Conservation (phyloP, 768 basidiomycete species). For the Amanita molliuscula region DNA sequence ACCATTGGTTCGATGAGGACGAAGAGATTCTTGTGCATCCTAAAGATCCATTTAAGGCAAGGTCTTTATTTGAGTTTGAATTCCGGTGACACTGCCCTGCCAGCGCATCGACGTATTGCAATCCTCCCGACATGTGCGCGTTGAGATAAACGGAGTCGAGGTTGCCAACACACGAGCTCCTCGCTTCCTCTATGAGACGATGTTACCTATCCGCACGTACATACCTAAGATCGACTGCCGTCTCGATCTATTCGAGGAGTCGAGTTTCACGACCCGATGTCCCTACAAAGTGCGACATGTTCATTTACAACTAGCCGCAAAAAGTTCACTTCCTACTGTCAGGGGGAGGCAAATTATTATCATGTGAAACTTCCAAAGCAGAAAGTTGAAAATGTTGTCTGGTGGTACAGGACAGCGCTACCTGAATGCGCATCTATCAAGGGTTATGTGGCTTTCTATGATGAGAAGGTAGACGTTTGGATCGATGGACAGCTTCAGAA, state of each 20-base stretch:
- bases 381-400: constrained; percentile 38
- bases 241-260: constrained; percentile 37
- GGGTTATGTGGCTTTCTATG: constrained; percentile 50
- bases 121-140: constrained; percentile 49
- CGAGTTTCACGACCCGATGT: constrained; percentile 37
- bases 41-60: constrained; percentile 63
- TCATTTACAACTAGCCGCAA: not conserved
- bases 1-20: constrained; percentile 65
- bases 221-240: constrained; percentile 48
- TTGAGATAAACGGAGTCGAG: constrained; percentile 53
- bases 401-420: constrained; percentile 52
- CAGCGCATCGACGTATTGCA: constrained; percentile 54
- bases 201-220: constrained; percentile 38
- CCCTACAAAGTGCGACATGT: constrained; percentile 50
- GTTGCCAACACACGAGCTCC: constrained; percentile 48
- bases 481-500: constrained; percentile 46
- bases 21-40: constrained; percentile 51
- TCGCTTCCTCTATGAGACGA: constrained; percentile 47
- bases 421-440: constrained; percentile 39
- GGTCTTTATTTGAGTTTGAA: not conserved
- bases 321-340: not conserved
- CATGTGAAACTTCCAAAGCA: constrained; percentile 35
- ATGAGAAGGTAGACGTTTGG: constrained; percentile 60
- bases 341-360: constrained; percentile 17
- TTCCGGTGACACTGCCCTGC: not conserved